Conservation (phyloP, 495 filamentous ascomycete species). For the Cladorrhinum samala region DNA sequence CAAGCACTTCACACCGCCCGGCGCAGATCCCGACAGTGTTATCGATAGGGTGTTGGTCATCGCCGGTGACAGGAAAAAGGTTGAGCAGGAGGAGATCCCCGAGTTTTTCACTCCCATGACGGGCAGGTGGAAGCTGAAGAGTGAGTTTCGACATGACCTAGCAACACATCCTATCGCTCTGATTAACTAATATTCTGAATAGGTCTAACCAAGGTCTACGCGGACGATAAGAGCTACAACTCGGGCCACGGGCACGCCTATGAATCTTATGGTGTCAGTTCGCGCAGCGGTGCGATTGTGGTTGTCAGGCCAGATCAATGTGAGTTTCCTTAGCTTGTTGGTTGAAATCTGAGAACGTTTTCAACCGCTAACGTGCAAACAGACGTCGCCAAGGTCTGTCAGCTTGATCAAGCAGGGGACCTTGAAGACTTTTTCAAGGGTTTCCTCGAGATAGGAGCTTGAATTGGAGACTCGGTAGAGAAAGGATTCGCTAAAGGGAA, state of each 20-base stretch:
- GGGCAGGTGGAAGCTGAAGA: conserved; percentile 54
- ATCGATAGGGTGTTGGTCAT: conserved; percentile 57
- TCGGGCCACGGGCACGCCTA: conserved; percentile 60
- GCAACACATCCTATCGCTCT: background rate
- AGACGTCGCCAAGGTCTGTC: no score
- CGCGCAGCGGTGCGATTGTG: conserved; percentile 47
- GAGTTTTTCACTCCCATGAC: conserved; percentile 52
- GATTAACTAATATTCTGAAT: background rate
- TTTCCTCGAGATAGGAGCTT: no score
- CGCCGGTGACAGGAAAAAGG: conserved; percentile 42
- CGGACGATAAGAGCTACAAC: conserved; percentile 63
- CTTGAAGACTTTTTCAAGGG: no score
- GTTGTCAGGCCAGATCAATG: conserved; percentile 66
- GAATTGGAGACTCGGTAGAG: no score
- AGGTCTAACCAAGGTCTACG: conserved; percentile 59
- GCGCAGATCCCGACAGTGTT: conserved; percentile 47
- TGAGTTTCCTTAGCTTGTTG: no score
- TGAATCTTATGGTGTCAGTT: conserved; percentile 52
- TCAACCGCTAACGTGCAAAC: no score
- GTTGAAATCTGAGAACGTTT: no score
- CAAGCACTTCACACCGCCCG: conserved; percentile 39
- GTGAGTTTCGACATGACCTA: conserved; percentile 25
- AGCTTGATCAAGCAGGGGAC: no score
- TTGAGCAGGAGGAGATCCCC: conserved; percentile 57
- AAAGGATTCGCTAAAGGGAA: no score